Percentiles rank a stretch among this genome's conserved stretches.
These are phyloP conservation scores for Citrullus colocynthis DNA, from an alignment of 306 rosid species.

Conservation along the genomic window DNA sequence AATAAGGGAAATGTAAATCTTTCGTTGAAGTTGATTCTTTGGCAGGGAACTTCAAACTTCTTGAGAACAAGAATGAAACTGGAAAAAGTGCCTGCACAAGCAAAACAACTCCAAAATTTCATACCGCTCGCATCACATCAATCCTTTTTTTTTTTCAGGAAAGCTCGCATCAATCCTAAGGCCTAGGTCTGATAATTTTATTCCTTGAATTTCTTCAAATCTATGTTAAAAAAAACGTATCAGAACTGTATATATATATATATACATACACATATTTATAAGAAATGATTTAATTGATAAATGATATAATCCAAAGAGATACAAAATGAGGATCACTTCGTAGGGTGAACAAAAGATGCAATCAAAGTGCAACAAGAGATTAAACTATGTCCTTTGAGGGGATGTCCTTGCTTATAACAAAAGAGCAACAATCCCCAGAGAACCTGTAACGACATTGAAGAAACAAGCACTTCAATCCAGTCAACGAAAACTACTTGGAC, in stretches of 20 bases:
- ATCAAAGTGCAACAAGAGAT: too few relatives aligned
- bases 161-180: not conserved
- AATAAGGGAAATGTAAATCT: slow-evolving; percentile 40
- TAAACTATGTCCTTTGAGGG: too few relatives aligned
- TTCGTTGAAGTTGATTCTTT: slow-evolving; percentile 41
- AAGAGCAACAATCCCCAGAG: too few relatives aligned
- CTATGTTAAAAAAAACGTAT: not conserved
- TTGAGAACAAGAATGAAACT: slow-evolving; percentile 62
- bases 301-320: too few relatives aligned
- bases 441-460: not conserved
- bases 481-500: not conserved
- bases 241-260: not conserved
- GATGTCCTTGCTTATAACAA: too few relatives aligned
- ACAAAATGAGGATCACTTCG: too few relatives aligned
- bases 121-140: not conserved
- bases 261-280: too few relatives aligned
- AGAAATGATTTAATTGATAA: too few relatives aligned
- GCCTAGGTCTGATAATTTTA: not conserved
- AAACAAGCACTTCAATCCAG: too few relatives aligned
- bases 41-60: slow-evolving; percentile 72
- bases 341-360: too few relatives aligned
- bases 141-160: too few relatives aligned
- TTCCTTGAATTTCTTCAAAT: not conserved
- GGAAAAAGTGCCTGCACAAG: slow-evolving; percentile 70
- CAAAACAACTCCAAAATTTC: slow-evolving; percentile 15